phyloP scores from a whole-genome alignment of 2,329 filamentous ascomycete species.

The Mollisia scopiformis region DNA sequence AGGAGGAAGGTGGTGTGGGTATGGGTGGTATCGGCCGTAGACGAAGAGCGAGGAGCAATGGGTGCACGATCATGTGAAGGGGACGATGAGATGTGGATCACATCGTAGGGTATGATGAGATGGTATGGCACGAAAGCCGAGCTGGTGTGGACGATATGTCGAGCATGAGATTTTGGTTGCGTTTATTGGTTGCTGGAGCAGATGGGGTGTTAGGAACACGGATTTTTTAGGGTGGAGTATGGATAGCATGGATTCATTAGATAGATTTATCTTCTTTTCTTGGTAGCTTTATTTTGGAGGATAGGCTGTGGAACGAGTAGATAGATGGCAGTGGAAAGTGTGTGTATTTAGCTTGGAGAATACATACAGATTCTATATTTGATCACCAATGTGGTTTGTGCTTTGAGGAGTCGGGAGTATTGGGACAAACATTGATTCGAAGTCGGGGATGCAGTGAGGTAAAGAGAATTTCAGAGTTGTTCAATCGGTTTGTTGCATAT shows the following conservation, averaged over 20 bases:
- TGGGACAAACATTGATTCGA: too few relatives aligned
- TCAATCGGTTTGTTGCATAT: too few relatives aligned
- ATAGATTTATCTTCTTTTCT: neutral
- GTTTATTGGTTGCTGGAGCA: neutral
- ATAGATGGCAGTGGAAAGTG: neutral
- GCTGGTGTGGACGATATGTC: neutral
- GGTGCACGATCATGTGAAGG: conserved; percentile 67
- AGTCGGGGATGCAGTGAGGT: too few relatives aligned
- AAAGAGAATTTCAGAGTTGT: too few relatives aligned
- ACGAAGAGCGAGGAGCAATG: conserved; percentile 64
- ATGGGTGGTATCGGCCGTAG: conserved; percentile 48
- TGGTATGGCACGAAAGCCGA: neutral
- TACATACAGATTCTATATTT: neutral
- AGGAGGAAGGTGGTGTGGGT: conserved; percentile 69
- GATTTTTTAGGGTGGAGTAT: neutral
- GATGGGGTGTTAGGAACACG: neutral
- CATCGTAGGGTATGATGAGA: neutral
- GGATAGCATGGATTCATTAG: neutral
- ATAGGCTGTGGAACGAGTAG: neutral
- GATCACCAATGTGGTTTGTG: too few relatives aligned
- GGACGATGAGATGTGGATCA: neutral
- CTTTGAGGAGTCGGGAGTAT: too few relatives aligned
- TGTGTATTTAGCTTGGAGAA: neutral
- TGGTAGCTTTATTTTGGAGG: neutral
- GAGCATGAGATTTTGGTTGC: neutral